Evolutionary conservation across 305 asterid genomes (phyloP).

Genomic region (Stenogyne calaminthoides): DNA sequence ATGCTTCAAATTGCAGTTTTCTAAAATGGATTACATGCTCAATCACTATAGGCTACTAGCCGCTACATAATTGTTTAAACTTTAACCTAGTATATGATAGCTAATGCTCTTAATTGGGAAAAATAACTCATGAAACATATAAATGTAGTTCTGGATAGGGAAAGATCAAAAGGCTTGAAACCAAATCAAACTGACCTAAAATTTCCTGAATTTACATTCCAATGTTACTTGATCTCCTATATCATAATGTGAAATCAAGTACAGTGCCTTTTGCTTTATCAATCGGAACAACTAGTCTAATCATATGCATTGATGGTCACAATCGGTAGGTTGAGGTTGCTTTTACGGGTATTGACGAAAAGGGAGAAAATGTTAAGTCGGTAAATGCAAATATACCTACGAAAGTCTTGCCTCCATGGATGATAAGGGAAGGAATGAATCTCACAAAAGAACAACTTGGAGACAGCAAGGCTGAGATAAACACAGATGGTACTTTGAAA

Average conservation of each 20-base stretch:
- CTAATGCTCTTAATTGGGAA: background rate
- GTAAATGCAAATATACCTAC: constrained; percentile 49
- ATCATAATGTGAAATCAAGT: background rate
- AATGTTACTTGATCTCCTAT: background rate
- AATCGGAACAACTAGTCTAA: background rate
- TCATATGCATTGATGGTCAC: constrained; percentile 3
- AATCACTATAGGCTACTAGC: no score
- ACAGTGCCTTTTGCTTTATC: background rate
- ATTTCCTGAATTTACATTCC: background rate
- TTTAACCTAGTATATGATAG: no score
- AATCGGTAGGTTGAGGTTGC: constrained; percentile 81
- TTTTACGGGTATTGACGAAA: constrained; percentile 71
- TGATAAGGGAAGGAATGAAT: constrained; percentile 87
- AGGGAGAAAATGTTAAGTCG: constrained; percentile 52
- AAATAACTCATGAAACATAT: background rate
- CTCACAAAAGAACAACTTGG: constrained; percentile 93
- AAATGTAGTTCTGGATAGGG: background rate
- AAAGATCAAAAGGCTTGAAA: constrained; percentile 1
- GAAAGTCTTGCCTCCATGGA: constrained; percentile 96
- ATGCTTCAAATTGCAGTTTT: background rate
- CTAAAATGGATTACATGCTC: background rate
- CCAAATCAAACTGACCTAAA: background rate
- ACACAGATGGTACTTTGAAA: constrained; percentile 40
- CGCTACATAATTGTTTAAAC: no score
- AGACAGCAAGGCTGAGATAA: constrained; percentile 40